phyloP scores from a whole-genome alignment of 192 early-diverging fungal species.

The Globomyces pollinis-pini region DNA sequence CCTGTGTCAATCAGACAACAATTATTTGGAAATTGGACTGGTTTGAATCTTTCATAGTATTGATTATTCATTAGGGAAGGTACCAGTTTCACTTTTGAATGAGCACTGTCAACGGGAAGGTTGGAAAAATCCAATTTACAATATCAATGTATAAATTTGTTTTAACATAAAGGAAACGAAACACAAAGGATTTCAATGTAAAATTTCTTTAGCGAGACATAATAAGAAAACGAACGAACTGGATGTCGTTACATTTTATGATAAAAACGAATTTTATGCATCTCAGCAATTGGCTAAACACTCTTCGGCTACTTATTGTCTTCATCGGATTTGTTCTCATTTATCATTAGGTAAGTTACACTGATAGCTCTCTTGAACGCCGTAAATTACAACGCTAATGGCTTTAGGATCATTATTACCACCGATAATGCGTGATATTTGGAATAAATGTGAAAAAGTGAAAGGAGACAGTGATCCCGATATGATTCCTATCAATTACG shows the following conservation, averaged over 20 bases:
- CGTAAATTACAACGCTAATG: slow-evolving; percentile 21
- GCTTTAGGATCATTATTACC: no score
- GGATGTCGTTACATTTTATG: slow-evolving; percentile 33
- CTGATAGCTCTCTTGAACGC: no score
- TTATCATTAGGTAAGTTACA: slow-evolving; percentile 57
- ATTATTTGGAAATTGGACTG: slow-evolving; percentile 74
- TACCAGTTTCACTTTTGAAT: slow-evolving; percentile 65
- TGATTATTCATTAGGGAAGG: no score
- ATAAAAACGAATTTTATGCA: slow-evolving; percentile 17
- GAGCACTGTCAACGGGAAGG: slow-evolving; percentile 68
- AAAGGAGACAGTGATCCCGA: slow-evolving; percentile 32
- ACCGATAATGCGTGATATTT: slow-evolving; percentile 61
- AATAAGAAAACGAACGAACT: slow-evolving; percentile 51
- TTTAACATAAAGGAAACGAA: background rate
- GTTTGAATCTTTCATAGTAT: no score
- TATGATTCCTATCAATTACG: slow-evolving; percentile 46
- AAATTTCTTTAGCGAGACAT: slow-evolving; percentile 46
- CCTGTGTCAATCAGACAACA: background rate
- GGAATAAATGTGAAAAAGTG: slow-evolving; percentile 57
- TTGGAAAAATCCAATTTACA: slow-evolving; percentile 67
- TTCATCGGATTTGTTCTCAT: slow-evolving; percentile 67
- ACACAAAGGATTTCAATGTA: slow-evolving; percentile 26
- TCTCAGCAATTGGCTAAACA: slow-evolving; percentile 46
- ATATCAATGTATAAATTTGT: slow-evolving; percentile 8
- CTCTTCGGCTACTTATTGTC: slow-evolving; percentile 61